A percentile compares a stretch with the other conserved stretches of the same genome.
These are phyloP conservation scores for Phymatotrichopsis omnivora DNA, from an alignment of 2,329 filamentous ascomycete genomes.

Conservation along the genomic window DNA sequence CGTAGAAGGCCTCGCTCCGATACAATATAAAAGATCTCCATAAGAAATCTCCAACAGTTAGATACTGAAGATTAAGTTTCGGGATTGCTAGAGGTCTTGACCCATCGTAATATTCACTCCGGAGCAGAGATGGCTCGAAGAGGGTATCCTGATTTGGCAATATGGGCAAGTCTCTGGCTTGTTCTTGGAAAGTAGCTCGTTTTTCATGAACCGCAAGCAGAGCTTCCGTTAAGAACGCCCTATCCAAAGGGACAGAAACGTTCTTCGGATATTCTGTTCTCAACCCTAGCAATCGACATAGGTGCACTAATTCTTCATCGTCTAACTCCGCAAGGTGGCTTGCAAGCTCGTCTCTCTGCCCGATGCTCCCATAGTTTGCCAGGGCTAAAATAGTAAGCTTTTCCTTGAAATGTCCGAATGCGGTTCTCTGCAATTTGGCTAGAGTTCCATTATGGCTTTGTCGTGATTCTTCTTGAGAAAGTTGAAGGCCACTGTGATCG, in stretches of 20 bases:
- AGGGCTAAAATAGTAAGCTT: constrained; percentile 86
- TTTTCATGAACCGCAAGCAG: constrained; percentile 66
- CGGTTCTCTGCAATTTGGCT: constrained; percentile 66
- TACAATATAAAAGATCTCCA: constrained; percentile 89
- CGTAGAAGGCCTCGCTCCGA: constrained; percentile 84
- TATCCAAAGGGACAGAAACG: constrained; percentile 52
- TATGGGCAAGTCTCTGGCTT: constrained; percentile 57
- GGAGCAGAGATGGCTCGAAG: constrained; percentile 67
- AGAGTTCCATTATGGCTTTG: constrained; percentile 67
- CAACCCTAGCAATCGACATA: constrained; percentile 64
- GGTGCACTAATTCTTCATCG: constrained; percentile 60
- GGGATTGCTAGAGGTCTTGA: constrained; percentile 79
- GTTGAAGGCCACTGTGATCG: constrained; percentile 73
- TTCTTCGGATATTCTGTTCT: constrained; percentile 71
- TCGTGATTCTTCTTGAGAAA: constrained; percentile 62
- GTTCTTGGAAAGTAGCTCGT: constrained; percentile 72
- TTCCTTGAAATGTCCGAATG: constrained; percentile 72
- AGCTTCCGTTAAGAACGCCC: constrained; percentile 58
- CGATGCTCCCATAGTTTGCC: constrained; percentile 84
- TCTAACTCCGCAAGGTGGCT: constrained; percentile 61
- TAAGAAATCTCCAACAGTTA: constrained; percentile 91
- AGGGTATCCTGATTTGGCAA: constrained; percentile 72
- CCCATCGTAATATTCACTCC: constrained; percentile 80
- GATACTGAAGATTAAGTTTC: constrained; percentile 89
- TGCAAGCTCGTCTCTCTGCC: constrained; percentile 67